These are phyloP conservation scores for Theileria annulata DNA, from an alignment of 169 alveolate genomes.

Conservation along the genomic window DNA sequence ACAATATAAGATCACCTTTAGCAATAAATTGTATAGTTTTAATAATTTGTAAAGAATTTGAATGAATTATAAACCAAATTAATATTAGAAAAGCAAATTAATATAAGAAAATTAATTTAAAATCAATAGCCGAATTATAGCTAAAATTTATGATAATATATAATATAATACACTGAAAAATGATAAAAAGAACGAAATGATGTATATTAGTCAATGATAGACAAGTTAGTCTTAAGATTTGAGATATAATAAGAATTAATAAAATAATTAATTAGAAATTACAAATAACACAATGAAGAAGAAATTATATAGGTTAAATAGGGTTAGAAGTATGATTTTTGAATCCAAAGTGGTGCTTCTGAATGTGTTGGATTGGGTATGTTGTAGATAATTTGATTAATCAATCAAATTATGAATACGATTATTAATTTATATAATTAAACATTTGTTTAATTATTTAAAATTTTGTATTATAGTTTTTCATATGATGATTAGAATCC, in stretches of 20 bases:
- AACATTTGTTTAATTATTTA: too few species aligned
- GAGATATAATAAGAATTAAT: neutral
- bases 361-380: neutral
- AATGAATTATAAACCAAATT: too few species aligned
- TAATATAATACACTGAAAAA: neutral
- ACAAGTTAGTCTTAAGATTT: too few species aligned
- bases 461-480: neutral
- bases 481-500: slow-evolving; percentile 33
- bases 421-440: too few species aligned
- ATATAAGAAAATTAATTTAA: too few species aligned
- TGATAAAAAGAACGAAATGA: too few species aligned
- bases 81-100: too few species aligned
- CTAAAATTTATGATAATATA: neutral
- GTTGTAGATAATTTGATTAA: too few species aligned
- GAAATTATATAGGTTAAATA: neutral
- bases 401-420: too few species aligned
- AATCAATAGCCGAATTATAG: neutral
- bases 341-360: neutral
- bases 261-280: neutral
- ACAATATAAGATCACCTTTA: too few species aligned
- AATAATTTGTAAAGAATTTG: too few species aligned
- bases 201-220: neutral
- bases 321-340: neutral
- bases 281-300: neutral
- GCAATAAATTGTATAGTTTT: too few species aligned